phyloP scores from a whole-genome alignment of 2,329 filamentous ascomycete genomes.

The Chalaropsis ovoidea region DNA sequence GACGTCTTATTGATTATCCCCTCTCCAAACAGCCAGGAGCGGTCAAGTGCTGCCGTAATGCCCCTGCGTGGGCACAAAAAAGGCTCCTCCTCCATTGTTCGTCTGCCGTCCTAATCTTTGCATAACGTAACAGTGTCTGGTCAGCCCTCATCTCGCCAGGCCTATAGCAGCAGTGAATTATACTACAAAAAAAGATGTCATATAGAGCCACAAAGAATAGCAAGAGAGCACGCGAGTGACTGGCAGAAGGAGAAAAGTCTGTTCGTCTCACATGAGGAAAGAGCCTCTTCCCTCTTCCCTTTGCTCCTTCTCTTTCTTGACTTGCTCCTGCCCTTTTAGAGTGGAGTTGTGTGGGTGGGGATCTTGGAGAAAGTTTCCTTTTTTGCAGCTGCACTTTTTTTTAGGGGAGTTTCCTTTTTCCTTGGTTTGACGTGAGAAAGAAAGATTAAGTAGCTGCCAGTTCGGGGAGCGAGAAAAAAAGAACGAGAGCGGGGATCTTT shows the following conservation, averaged over 20 bases:
- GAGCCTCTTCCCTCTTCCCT: neutral
- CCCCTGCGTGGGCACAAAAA: neutral
- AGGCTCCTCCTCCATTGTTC: neutral
- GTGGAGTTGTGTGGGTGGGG: neutral
- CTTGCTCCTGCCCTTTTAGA: neutral
- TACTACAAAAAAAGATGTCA: neutral
- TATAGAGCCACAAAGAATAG: neutral
- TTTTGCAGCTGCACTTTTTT: neutral
- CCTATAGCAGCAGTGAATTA: neutral
- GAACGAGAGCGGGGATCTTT: neutral
- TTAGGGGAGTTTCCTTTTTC: neutral
- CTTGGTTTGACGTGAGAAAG: neutral
- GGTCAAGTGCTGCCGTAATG: neutral
- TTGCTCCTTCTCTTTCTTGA: neutral
- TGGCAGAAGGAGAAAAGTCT: neutral
- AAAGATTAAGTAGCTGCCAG: neutral
- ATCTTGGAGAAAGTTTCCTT: neutral
- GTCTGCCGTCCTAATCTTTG: neutral
- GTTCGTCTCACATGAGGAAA: neutral
- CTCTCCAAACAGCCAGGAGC: neutral
- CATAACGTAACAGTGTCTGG: conserved; percentile 1
- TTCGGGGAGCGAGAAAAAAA: neutral
- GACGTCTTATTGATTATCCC: neutral
- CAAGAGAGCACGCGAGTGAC: conserved; percentile 2
- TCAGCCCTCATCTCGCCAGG: neutral